Evolutionary conservation across 495 filamentous ascomycete species (phyloP), one percentile per base, ranked within the genome.

Genomic region (Neurospora sp.): DNA sequence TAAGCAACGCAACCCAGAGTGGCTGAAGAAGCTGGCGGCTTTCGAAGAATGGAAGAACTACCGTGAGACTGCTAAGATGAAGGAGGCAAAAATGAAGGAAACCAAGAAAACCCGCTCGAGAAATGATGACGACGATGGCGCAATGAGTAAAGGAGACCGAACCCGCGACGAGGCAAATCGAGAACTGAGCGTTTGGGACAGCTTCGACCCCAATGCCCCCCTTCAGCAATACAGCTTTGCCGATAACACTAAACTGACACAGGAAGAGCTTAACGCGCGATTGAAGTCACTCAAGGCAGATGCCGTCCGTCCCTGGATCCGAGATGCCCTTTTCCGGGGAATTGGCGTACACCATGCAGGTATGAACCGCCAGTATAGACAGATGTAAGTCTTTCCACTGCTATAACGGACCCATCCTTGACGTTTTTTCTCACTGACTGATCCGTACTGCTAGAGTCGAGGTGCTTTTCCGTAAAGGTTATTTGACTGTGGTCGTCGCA

Each of bases 261-360:
- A 75, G 11, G 79, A 84, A 1, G 91, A 93, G 72, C 83, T 93
- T 6, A 78, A 84, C 2, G 79, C 78, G 0, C 86, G 86, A 75
- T 77, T 86, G 20, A 20, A 75, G 27, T 73, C 86, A n/a, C 77
- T 93, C 41, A 77, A 77, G 23, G 71, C 77, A 20, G 85, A 86
- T 31, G 78, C 82, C 3, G 79, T 91, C 20, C 76, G 82, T 42
- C 83, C 84, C 74, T 79, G 54, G 54, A 66, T 93, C 31, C 82
- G 90, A 39, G 79, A 85, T 5, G 88, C 87, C 1, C 78, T 95
- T 38, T 82, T 81, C 62, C 81, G 92, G 71, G 92, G 92, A 8
- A 86, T 94, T 71, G 92, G 91, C 23, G 85, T 94, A 38, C 92
- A 95, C 82, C 92, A 95, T 78, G 84, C 91, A 38, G 92, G 92